Base-by-base conservation (phyloP, 108 stramenopile genomes). In the Nitzschia palea region DNA sequence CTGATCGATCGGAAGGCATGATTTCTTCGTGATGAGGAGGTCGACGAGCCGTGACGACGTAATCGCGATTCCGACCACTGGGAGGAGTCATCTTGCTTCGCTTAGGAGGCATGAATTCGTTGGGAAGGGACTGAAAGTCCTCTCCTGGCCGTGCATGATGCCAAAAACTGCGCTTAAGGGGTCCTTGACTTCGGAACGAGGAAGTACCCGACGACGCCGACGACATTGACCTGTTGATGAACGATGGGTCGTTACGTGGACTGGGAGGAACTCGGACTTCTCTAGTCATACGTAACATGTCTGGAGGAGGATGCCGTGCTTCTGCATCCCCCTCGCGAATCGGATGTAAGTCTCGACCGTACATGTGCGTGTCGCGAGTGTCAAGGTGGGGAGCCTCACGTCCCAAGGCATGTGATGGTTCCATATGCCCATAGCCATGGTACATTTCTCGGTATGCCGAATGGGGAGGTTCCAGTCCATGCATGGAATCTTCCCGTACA, bases 111-210 rank as follows among this genome's bases (percentile, higher is more conserved):
- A 71, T 55, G 52, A 79, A 79, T 48, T 72, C 78, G 54, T 65
- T 43, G 12, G 78, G 70, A 9, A 76, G 36, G 0, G 62, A 37
- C 15, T 44, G 48, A 6, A 61, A 72, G n/a, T 57, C 72, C 1
- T 73, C 76, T 10, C 22, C 63, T 9, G 71, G 57, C 4, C 62
- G 33, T 14, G 78, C 75, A 44, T 79, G 78, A 47, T 79, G 78
- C 78, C 78, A 79, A 61, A 79, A 79, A 44, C 78, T 79, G 52
- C 78, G 67, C 40, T 79, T 79, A 31, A 79, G 44, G 17, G 62
- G 66, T 6, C 36, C 65, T 9, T 56, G 50, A n/a, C 55, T 25
- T 0, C 42, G 44, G 23, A 22, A 37, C 3, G 34, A 47, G 2
- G 53, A 47, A 33, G 64, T 6, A 8, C 44, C 10, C 15, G 28